Percentiles rank a stretch among this genome's conserved stretches.
These are phyloP conservation scores for Stylosanthes scabra DNA, from an alignment of 331 rosid species.

Conservation along the genomic window DNA sequence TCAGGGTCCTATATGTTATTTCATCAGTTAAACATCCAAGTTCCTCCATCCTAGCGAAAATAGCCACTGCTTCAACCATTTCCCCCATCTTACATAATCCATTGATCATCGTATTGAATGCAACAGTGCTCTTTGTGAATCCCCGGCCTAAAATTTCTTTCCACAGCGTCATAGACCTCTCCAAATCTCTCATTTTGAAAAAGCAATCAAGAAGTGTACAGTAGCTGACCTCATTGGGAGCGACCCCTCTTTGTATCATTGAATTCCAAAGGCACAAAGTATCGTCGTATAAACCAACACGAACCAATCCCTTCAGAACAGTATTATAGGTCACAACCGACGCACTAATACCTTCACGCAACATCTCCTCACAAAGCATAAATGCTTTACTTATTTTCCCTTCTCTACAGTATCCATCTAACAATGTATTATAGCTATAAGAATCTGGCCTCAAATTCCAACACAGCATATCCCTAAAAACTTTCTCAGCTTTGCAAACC, in stretches of 20 bases:
- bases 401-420: conserved; percentile 69
- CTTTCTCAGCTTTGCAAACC: conserved; percentile 54
- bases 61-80: conserved; percentile 64
- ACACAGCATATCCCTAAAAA: conserved; percentile 52
- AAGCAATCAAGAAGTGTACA: conserved; percentile 78
- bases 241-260: conserved; percentile 66
- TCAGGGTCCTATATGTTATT: conserved; percentile 72
- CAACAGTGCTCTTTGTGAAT: conserved; percentile 57
- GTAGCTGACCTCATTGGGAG: conserved; percentile 70
- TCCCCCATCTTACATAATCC: conserved; percentile 88
- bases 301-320: conserved; percentile 68
- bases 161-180: conserved; percentile 64
- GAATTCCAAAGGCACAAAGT: conserved; percentile 69
- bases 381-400: conserved; percentile 61
- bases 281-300: conserved; percentile 49
- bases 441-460: conserved; percentile 79
- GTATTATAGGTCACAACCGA: conserved; percentile 74
- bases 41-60: conserved; percentile 71
- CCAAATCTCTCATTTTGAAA: conserved; percentile 65
- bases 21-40: conserved; percentile 75
- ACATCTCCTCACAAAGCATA: conserved; percentile 73
- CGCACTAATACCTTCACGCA: conserved; percentile 53
- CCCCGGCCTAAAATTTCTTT: conserved; percentile 65
- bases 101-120: conserved; percentile 73
- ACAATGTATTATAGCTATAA: conserved; percentile 71